phyloP scores from a whole-genome alignment of 2,329 filamentous ascomycete species.

The Diaporthe citriasiana region DNA sequence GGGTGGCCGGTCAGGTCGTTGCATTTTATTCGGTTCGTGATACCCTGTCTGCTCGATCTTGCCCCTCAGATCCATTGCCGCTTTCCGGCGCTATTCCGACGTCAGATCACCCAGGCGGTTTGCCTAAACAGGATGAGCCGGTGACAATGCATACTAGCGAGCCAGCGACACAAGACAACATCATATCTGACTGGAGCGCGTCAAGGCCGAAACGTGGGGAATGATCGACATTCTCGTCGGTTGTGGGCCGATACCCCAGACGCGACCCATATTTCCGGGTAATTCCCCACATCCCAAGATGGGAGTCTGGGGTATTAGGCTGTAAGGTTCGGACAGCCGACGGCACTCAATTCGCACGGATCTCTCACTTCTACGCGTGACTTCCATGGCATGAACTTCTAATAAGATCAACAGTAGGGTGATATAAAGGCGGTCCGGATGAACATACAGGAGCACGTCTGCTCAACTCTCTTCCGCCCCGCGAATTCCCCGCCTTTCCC shows the following conservation, averaged over 20 bases:
- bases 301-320: neutral
- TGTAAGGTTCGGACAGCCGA: neutral
- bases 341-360: neutral
- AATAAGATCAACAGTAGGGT: neutral
- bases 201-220: slow-evolving; percentile 11
- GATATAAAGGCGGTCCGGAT: no score
- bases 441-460: no score
- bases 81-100: slow-evolving; percentile 5
- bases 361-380: neutral
- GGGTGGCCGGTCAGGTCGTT: neutral
- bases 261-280: slow-evolving; percentile 3
- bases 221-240: slow-evolving; percentile 5
- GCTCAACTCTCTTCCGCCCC: no score
- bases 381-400: neutral
- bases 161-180: neutral
- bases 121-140: slow-evolving; percentile 35
- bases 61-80: neutral
- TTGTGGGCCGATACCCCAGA: slow-evolving; percentile 29
- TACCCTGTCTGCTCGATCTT: neutral
- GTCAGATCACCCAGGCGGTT: slow-evolving; percentile 31
- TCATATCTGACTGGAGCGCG: slow-evolving; percentile 36
- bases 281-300: slow-evolving; percentile 31
- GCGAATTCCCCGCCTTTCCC: no score
- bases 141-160: neutral
- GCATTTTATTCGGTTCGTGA: neutral